Base-by-base conservation (phyloP, 805 yeast genomes). In the Yarrowia osloensis region DNA sequence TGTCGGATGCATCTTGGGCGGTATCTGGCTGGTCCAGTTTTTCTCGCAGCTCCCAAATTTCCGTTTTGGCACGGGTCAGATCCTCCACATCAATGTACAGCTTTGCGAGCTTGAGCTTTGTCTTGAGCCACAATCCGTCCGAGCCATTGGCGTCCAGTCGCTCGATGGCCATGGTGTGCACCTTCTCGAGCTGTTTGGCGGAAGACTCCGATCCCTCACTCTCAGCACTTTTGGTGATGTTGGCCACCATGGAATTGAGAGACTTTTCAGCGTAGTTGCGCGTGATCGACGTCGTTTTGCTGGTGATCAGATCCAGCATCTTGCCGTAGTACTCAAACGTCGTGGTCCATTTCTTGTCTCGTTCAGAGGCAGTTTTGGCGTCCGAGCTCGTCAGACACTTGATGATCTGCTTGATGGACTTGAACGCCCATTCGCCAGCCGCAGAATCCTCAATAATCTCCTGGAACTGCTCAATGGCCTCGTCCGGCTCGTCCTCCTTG, bases 251-350 rank as follows among this genome's bases (percentile, higher is more conserved):
- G 44, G 73, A 77, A 52, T 71, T 69, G 44, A 78, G 65, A 12
- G 78, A 75, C 70, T 76, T 77, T 57, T 79, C 81, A 4, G 72
- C 69, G 68, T 79, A 77, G 47, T 73, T 75, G 35, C 72, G 71
- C 17, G 76, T 70, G 17, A 77, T 71, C 3, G 68, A 68, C 3
- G 71, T 29, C 4, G 24, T 40, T 24, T 44, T 50, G 24, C 67
- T 26, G n/a, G 67, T 33, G 17, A 70, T 40, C 50, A 67, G 19
- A 67, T 69, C 68, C 33, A 74, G 63, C 40, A 75, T 68, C 21
- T 66, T 66, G 50, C 70, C 68, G 47, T 71, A 70, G 37, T 71
- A 66, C 21, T 40, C 47, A 11, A 76, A 68, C n/a, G 73, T 70
- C 12, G 70, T 71, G 17, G 68, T 71, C 40, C 69, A 67, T 19